Conservation (phyloP, 257 asterid species). For the Solanum sejunctum region DNA sequence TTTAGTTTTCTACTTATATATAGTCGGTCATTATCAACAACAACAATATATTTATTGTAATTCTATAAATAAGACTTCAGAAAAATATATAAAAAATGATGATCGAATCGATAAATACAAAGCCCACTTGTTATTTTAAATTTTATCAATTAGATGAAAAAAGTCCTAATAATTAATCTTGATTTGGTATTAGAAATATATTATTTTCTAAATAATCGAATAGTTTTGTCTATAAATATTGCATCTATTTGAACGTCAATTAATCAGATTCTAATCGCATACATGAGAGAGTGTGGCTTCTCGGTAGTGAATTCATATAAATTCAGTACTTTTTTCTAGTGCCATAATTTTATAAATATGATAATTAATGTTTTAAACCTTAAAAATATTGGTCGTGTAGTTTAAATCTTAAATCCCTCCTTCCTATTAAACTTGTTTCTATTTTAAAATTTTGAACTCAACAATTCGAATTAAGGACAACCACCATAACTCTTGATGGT, state of each 20-base stretch:
- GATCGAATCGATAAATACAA: neutral
- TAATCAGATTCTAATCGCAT: fast-evolving
- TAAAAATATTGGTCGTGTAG: neutral
- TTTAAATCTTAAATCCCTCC: too few relatives aligned
- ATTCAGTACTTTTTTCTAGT: neutral
- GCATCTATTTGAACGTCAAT: neutral
- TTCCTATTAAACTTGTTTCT: too few relatives aligned
- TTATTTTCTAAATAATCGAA: neutral
- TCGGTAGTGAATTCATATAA: neutral
- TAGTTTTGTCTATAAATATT: neutral
- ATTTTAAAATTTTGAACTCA: neutral
- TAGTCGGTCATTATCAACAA: too few relatives aligned
- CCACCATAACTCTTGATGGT: neutral
- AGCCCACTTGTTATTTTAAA: too few relatives aligned
- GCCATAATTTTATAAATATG: neutral
- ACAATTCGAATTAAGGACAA: fast-evolving
- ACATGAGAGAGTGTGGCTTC: neutral
- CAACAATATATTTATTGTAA: too few relatives aligned
- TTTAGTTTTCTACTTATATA: neutral
- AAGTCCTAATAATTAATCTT: too few relatives aligned
- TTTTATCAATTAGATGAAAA: too few relatives aligned
- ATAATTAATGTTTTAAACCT: neutral
- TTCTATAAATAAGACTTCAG: too few relatives aligned
- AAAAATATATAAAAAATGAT: too few relatives aligned
- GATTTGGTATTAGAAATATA: neutral